phyloP scores from a whole-genome alignment of 257 asterid species.

The Solanum okadae region DNA sequence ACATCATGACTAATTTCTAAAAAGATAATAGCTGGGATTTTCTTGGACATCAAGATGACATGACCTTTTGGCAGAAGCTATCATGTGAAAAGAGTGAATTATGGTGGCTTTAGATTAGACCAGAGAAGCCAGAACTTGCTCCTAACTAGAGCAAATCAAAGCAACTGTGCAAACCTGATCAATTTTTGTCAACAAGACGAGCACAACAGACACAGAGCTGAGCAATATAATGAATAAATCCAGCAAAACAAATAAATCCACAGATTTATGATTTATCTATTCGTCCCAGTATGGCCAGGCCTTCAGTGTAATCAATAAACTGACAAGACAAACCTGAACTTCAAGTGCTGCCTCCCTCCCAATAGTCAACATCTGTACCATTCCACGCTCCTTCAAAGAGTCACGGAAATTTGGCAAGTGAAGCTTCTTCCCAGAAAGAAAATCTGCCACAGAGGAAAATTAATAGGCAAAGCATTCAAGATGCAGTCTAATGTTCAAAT shows the following conservation, averaged over 20 bases:
- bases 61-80: neutral
- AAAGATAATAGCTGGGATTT: neutral
- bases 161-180: neutral
- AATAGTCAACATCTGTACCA: conserved; percentile 86
- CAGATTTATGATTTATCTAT: neutral
- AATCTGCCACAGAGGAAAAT: conserved; percentile 88
- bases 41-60: neutral
- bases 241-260: neutral
- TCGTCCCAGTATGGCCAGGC: neutral
- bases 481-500: conserved; percentile 53
- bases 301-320: conserved; percentile 1
- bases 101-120: neutral
- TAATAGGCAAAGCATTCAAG: conserved; percentile 49
- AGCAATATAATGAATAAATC: neutral
- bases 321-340: conserved; percentile 66
- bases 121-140: neutral
- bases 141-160: neutral
- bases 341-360: conserved; percentile 99
- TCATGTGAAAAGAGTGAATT: neutral
- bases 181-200: neutral
- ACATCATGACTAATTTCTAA: neutral
- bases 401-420: conserved; percentile 93
- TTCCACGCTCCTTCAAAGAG: conserved; percentile 80
- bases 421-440: conserved; percentile 70
- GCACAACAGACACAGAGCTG: neutral